phyloP scores from a whole-genome alignment of 805 yeast species.

The Brettanomyces bruxellensis region DNA sequence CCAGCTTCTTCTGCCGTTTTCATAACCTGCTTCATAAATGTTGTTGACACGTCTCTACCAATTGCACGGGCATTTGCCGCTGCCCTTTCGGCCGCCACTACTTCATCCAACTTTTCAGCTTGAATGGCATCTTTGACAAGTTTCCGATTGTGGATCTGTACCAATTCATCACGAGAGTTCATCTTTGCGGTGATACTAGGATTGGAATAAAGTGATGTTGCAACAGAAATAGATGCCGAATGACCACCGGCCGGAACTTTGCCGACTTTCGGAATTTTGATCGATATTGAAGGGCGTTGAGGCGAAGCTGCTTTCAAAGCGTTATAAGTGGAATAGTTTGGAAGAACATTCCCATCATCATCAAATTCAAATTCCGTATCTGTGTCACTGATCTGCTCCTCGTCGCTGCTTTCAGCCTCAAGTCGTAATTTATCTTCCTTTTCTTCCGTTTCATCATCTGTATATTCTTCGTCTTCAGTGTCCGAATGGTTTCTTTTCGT shows the following conservation, averaged over 20 bases:
- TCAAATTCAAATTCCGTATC: constrained; percentile 53
- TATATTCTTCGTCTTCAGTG: not conserved
- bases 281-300: not conserved
- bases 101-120: constrained; percentile 43
- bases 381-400: constrained; percentile 52
- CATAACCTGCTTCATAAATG: constrained; percentile 21
- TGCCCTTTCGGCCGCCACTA: constrained; percentile 51
- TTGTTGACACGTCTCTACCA: constrained; percentile 26
- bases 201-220: constrained; percentile 13
- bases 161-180: constrained; percentile 12
- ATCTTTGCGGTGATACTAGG: constrained; percentile 5
- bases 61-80: constrained; percentile 44
- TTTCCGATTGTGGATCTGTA: constrained; percentile 16
- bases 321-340: constrained; percentile 36
- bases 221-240: constrained; percentile 1
- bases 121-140: constrained; percentile 36
- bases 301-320: not conserved
- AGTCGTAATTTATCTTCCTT: constrained; percentile 4
- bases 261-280: not conserved
- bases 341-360: constrained; percentile 50
- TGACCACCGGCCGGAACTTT: not conserved
- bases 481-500: not conserved
- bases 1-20: constrained; percentile 28
- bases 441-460: constrained; percentile 9
- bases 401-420: constrained; percentile 32